These are phyloP conservation scores for Aphanocladium album DNA, from an alignment of 2,329 filamentous ascomycete genomes.

Conservation along the genomic window DNA sequence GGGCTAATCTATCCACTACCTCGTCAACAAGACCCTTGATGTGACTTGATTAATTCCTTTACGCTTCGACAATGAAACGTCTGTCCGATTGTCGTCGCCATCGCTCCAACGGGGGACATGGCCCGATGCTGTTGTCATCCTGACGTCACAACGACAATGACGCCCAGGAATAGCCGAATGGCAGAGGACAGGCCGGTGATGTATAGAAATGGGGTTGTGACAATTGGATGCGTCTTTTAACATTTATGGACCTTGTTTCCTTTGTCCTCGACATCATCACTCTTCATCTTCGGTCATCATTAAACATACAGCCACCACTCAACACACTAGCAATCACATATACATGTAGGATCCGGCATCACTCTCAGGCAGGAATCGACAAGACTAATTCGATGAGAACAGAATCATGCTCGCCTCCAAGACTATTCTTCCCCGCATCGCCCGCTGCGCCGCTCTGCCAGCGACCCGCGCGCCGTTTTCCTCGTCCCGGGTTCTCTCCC, in stretches of 20 bases:
- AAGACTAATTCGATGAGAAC: too few species aligned
- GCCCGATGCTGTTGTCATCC: slow-evolving; percentile 4
- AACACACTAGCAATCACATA: too few species aligned
- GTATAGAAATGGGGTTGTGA: not conserved
- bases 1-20: too few species aligned
- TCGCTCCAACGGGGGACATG: not conserved
- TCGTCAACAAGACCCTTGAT: not conserved
- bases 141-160: slow-evolving; percentile 12
- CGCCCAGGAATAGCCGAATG: not conserved
- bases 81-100: not conserved
- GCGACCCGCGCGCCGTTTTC: not conserved
- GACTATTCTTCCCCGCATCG: not conserved
- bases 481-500: not conserved
- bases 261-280: not conserved
- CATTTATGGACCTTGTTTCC: not conserved
- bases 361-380: too few species aligned
- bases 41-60: not conserved
- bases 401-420: slow-evolving; percentile 9
- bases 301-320: too few species aligned
- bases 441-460: not conserved
- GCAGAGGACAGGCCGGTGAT: not conserved
- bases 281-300: too few species aligned
- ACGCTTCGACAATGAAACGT: too few species aligned
- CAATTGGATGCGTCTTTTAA: slow-evolving; percentile 8
- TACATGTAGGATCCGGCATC: too few species aligned